Conservation (phyloP, 2,329 filamentous ascomycete genomes). For the Sporothrix inflata region DNA sequence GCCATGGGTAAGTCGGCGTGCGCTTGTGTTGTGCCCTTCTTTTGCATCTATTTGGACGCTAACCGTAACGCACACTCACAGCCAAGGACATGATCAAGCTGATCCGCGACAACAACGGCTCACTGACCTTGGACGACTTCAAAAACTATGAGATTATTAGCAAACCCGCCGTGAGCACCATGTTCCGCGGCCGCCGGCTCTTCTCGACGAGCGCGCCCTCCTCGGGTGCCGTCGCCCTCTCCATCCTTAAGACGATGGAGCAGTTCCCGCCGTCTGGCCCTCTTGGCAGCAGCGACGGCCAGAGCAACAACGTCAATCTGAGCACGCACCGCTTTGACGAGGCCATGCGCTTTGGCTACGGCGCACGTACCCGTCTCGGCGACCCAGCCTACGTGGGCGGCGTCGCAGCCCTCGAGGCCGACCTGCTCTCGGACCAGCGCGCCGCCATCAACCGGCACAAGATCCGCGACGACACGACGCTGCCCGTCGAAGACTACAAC, state of each 20-base stretch:
- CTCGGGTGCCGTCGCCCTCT: constrained; percentile 75
- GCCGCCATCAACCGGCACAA: constrained; percentile 63
- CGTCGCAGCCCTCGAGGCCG: constrained; percentile 64
- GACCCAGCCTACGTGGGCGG: constrained; percentile 76
- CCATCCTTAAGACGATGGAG: constrained; percentile 80
- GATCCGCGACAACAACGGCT: constrained; percentile 73
- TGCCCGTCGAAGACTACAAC: constrained; percentile 74
- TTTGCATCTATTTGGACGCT: too few relatives aligned
- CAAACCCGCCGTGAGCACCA: constrained; percentile 61
- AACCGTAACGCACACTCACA: constrained; percentile 41
- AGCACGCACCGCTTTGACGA: constrained; percentile 84
- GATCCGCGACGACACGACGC: constrained; percentile 73
- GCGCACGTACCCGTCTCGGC: constrained; percentile 74
- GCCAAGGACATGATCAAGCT: constrained; percentile 73
- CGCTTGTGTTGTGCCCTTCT: too few relatives aligned
- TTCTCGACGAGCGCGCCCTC: constrained; percentile 73
- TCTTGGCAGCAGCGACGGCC: constrained; percentile 47
- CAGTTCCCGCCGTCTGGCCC: constrained; percentile 63
- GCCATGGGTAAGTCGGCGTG: constrained; percentile 40
- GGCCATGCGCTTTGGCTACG: constrained; percentile 88
- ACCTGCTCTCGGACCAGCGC: constrained; percentile 66
- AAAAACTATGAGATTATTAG: constrained; percentile 70
- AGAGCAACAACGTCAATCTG: constrained; percentile 56
- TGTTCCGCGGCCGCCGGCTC: constrained; percentile 72
- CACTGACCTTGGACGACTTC: constrained; percentile 80